Evolutionary conservation across 345 rosid species (phyloP), one percentile per base, ranked within the genome.

Genomic region (Hibiscus syriacus): DNA sequence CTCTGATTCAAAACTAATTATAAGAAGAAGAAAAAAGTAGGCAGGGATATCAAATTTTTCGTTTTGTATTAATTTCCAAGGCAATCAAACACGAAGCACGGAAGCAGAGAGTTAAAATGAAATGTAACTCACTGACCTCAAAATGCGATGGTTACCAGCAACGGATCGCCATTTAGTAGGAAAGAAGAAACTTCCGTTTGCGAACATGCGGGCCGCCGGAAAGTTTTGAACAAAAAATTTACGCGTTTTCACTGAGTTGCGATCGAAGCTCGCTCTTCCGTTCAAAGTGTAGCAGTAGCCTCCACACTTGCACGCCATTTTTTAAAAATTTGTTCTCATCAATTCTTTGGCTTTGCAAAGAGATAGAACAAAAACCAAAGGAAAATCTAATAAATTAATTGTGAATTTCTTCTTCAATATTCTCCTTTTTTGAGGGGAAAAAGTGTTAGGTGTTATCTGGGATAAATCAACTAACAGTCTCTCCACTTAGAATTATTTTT

Each of bases 301-400:
- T n/a, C 83, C 74, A 55, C 83, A 79, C 76, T 78, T 77, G 64
- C 85, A 80, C n/a, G 82, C 87, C 86, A 85, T 34, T 34, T 3
- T 34, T 34, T 59, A n/a, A 19, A 4, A n/a, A n/a, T 20, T 20
- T 10, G 9, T 36, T 43, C n/a, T 43, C 80, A 56, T 69, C 76
- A 64, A 64, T 22, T 64, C 38, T 64, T 38, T 45, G 53, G 54
- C 36, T n/a, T 23, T 23, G 54, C 36, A 43, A 11, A 53, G 70
- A 50, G 36, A 67, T 36, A 29, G 26, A n/a, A 19, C 39, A 52
- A 66, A 38, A 32, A 13, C 19, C 14, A 23, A 22, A 45, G 29
- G 16, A 46, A 27, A 16, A n/a, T n/a, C n/a, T 1, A 62, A 41
- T 6, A 0, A 66, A 49, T 3, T 27, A 32, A 36, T 52, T 50